A percentile compares a stretch with the other conserved stretches of the same genome.
These are phyloP conservation scores for Pseudocercospora crystallina DNA, from an alignment of 2,329 filamentous ascomycete genomes.

Conservation along the genomic window DNA sequence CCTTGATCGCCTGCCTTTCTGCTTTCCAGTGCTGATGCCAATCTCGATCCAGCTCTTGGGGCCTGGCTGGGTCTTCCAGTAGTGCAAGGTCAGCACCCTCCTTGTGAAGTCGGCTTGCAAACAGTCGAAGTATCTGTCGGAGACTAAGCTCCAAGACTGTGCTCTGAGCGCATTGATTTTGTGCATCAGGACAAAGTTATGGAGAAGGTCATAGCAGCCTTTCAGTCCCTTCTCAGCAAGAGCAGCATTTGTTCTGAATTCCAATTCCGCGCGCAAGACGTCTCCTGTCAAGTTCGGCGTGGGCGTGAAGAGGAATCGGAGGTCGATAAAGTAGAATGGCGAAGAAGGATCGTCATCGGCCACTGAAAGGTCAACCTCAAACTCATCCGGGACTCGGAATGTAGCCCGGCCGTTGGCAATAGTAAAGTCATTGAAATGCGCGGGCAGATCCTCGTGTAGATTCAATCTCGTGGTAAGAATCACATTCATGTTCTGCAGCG, in stretches of 20 bases:
- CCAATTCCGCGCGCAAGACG: slow-evolving; percentile 64
- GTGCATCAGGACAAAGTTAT: slow-evolving; percentile 84
- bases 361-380: slow-evolving; percentile 90
- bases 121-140: slow-evolving; percentile 73
- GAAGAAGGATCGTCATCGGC: slow-evolving; percentile 78
- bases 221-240: slow-evolving; percentile 68
- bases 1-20: slow-evolving; percentile 30
- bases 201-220: slow-evolving; percentile 82
- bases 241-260: slow-evolving; percentile 68
- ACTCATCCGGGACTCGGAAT: slow-evolving; percentile 79
- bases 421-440: slow-evolving; percentile 72
- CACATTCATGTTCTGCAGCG: slow-evolving; percentile 79
- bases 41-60: slow-evolving; percentile 90
- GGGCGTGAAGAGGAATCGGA: slow-evolving; percentile 79
- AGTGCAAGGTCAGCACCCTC: slow-evolving; percentile 81
- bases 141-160: slow-evolving; percentile 71
- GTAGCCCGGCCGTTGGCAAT: slow-evolving; percentile 87
- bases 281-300: slow-evolving; percentile 60
- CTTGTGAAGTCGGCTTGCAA: slow-evolving; percentile 77
- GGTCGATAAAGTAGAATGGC: slow-evolving; percentile 92
- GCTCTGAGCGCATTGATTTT: slow-evolving; percentile 81
- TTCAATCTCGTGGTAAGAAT: slow-evolving; percentile 80
- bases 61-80: slow-evolving; percentile 73
- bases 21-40: slow-evolving; percentile 68
- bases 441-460: slow-evolving; percentile 77